phyloP scores from a whole-genome alignment of 2,329 filamentous ascomycete genomes.

The Pestalotiopsis sp. region DNA sequence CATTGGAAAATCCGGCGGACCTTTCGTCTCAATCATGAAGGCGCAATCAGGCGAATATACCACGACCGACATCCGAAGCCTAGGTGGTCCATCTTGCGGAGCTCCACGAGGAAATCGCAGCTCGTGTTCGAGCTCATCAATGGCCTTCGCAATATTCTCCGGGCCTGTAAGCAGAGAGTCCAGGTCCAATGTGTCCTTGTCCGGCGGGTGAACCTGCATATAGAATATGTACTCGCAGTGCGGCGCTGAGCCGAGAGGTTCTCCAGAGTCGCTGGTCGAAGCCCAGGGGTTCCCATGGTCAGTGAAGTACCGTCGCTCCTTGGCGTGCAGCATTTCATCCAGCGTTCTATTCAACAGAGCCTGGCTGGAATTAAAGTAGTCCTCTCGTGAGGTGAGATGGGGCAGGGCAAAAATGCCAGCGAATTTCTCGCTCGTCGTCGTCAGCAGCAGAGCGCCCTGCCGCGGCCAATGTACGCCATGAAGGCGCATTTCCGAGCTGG shows the following conservation, averaged over 20 bases:
- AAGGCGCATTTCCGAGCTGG: constrained; percentile 76
- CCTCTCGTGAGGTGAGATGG: constrained; percentile 67
- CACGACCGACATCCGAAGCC: constrained; percentile 61
- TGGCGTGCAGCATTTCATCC: constrained; percentile 63
- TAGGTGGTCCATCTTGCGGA: constrained; percentile 54
- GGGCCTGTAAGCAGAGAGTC: constrained; percentile 30
- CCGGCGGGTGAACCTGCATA: constrained; percentile 69
- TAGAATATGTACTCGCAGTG: constrained; percentile 91
- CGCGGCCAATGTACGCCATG: constrained; percentile 84
- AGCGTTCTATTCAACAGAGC: constrained; percentile 73
- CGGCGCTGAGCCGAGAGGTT: constrained; percentile 60
- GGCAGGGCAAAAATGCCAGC: constrained; percentile 88
- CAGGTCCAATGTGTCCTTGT: constrained; percentile 35
- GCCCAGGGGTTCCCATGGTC: constrained; percentile 75
- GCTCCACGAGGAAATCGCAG: constrained; percentile 61
- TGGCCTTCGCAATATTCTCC: constrained; percentile 37
- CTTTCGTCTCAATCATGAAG: constrained; percentile 65
- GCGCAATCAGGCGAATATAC: constrained; percentile 69
- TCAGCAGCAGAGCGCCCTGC: constrained; percentile 78
- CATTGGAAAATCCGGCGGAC: constrained; percentile 55
- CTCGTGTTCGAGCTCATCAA: constrained; percentile 61
- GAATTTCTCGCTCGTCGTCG: constrained; percentile 91
- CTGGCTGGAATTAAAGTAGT: constrained; percentile 59
- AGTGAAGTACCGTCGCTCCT: constrained; percentile 55
- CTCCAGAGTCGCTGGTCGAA: constrained; percentile 61